phyloP scores from a whole-genome alignment of 2,329 filamentous ascomycete genomes.

The Neofusicoccum umdonicola region DNA sequence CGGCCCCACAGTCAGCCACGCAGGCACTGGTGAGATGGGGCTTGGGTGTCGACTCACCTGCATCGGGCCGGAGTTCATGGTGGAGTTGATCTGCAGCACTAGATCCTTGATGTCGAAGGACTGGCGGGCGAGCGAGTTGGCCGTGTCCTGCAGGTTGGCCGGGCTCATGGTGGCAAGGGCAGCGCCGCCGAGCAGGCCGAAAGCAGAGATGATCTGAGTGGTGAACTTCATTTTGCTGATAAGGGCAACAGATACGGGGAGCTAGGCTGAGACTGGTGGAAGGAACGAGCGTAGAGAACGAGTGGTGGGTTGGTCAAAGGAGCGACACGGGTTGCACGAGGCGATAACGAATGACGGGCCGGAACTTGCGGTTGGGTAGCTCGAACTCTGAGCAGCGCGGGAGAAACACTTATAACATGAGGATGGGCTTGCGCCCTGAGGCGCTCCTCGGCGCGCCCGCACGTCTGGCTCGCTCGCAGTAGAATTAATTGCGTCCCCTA shows the following conservation, averaged over 20 bases:
- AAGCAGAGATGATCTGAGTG: neutral
- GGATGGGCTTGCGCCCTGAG: neutral
- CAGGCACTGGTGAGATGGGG: neutral
- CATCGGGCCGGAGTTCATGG: slow-evolving; percentile 14
- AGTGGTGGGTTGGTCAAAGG: neutral
- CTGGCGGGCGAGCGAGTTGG: slow-evolving; percentile 15
- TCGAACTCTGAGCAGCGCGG: neutral
- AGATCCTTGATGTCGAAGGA: slow-evolving; percentile 18
- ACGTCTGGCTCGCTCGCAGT: neutral
- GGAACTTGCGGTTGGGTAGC: neutral
- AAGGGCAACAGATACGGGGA: neutral
- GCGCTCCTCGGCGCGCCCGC: neutral
- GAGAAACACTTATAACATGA: neutral
- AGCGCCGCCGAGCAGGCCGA: slow-evolving; percentile 7
- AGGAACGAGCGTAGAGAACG: neutral
- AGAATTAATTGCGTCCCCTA: neutral
- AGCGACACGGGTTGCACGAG: neutral
- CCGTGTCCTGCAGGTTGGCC: slow-evolving; percentile 12
- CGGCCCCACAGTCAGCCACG: neutral
- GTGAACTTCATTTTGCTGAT: slow-evolving; percentile 7
- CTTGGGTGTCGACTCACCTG: neutral
- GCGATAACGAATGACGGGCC: slow-evolving; percentile 10
- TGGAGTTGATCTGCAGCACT: slow-evolving; percentile 16
- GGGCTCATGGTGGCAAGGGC: slow-evolving; percentile 15
- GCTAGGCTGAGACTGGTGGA: neutral